Conservation (phyloP, 2,329 filamentous ascomycete genomes). For the Bipolaris cookei region DNA sequence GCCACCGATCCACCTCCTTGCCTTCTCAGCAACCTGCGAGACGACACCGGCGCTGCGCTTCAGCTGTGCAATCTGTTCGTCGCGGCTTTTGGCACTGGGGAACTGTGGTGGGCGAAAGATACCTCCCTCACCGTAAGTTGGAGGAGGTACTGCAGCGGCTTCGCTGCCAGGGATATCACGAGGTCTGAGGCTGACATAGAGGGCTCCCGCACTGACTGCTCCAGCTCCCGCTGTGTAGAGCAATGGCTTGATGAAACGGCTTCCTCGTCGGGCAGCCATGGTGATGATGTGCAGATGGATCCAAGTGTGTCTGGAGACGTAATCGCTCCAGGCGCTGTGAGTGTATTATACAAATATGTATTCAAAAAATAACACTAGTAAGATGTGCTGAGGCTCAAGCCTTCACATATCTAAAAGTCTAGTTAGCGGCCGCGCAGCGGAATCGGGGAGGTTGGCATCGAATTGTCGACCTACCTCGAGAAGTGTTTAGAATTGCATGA, state of each 20-base stretch:
- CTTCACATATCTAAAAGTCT: slow-evolving; percentile 14
- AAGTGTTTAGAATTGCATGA: slow-evolving; percentile 21
- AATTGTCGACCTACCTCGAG: slow-evolving; percentile 16
- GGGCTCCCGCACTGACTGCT: slow-evolving; percentile 60
- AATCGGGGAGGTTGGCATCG: slow-evolving; percentile 10
- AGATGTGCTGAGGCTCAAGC: slow-evolving; percentile 26
- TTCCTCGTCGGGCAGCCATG: slow-evolving; percentile 47
- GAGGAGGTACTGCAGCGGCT: slow-evolving; percentile 71
- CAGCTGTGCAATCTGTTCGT: slow-evolving; percentile 69
- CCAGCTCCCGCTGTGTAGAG: slow-evolving; percentile 65
- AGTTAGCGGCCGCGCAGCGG: slow-evolving; percentile 29
- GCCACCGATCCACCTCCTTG: slow-evolving; percentile 53
- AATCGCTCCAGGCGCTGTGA: slow-evolving; percentile 10
- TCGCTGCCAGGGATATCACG: slow-evolving; percentile 74
- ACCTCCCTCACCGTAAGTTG: slow-evolving; percentile 71
- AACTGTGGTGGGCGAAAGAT: slow-evolving; percentile 71
- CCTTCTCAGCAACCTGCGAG: slow-evolving; percentile 40
- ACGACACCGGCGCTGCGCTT: slow-evolving; percentile 58
- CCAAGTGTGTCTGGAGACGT: slow-evolving; percentile 1
- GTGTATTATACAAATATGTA: slow-evolving; percentile 12
- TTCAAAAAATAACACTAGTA: slow-evolving; percentile 13
- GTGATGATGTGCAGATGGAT: slow-evolving; percentile 13
- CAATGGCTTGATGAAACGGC: slow-evolving; percentile 62
- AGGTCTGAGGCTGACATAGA: slow-evolving; percentile 71
- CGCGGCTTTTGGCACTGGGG: slow-evolving; percentile 66